Percentiles rank a stretch among this genome's conserved stretches.
These are phyloP conservation scores for Acanthamoeba lenticulata DNA, from an alignment of 208 protist genomes.

Conservation along the genomic window DNA sequence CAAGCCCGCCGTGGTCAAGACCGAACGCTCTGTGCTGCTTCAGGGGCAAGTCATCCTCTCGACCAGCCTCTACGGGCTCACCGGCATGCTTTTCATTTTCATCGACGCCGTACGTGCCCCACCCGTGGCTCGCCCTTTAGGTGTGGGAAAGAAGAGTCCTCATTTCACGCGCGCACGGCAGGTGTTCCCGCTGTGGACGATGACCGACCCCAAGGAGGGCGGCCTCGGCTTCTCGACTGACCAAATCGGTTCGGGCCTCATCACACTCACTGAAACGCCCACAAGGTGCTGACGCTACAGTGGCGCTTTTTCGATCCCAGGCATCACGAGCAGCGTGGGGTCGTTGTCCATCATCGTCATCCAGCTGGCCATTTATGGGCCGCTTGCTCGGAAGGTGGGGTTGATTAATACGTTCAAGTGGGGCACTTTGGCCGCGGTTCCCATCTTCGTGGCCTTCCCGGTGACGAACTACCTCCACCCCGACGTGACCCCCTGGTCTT, in stretches of 20 bases:
- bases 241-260: neutral
- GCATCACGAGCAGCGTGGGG: neutral
- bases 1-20: neutral
- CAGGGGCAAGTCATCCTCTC: neutral
- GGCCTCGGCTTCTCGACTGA: neutral
- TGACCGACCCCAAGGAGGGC: neutral
- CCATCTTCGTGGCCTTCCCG: conserved; percentile 3
- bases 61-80: neutral
- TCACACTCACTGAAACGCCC: neutral
- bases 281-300: neutral
- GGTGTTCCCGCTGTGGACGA: conserved; percentile 9
- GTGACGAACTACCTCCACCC: neutral
- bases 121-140: neutral
- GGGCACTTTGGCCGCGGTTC: neutral
- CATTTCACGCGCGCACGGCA: no score
- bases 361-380: neutral
- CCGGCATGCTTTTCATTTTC: conserved; percentile 10
- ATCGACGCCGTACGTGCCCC: neutral
- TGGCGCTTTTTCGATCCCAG: neutral
- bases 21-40: neutral
- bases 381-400: neutral
- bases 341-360: neutral
- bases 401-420: conserved; percentile 20
- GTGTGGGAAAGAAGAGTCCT: no score
- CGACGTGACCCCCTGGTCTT: neutral